These are phyloP conservation scores for Trichosporon ovoides DNA, from an alignment of 1,284 basidiomycete genomes.

Conservation along the genomic window DNA sequence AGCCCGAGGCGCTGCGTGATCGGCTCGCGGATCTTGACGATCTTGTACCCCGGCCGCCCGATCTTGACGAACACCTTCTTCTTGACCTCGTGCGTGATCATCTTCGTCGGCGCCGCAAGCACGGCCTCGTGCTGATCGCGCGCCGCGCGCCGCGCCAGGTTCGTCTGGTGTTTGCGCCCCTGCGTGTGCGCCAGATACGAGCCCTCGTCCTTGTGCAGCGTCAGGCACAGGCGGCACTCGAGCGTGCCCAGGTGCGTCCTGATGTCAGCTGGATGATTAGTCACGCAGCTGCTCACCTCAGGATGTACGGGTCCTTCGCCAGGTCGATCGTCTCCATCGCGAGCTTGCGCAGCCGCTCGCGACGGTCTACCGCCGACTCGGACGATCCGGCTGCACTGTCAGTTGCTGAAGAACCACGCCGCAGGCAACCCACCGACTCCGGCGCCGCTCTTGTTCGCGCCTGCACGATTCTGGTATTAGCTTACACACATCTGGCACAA, in stretches of 20 bases:
- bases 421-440: constrained; percentile 60
- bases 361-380: constrained; percentile 90
- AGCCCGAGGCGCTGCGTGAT: constrained; percentile 62
- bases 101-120: constrained; percentile 70
- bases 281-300: constrained; percentile 51
- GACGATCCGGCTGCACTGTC: constrained; percentile 36
- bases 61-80: constrained; percentile 97
- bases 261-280: not conserved
- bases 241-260: constrained; percentile 92
- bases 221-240: constrained; percentile 96
- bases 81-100: constrained; percentile 57
- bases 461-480: constrained; percentile 72
- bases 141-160: constrained; percentile 91
- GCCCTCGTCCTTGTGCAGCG: constrained; percentile 97
- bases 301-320: constrained; percentile 98
- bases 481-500: not conserved
- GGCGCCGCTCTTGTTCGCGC: constrained; percentile 91
- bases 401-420: not conserved
- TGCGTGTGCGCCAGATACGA: constrained; percentile 99
- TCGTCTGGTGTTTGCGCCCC: constrained; percentile 99
- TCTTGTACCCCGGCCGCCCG: constrained; percentile 65
- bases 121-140: constrained; percentile 90
- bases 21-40: constrained; percentile 53
- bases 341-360: constrained; percentile 90
- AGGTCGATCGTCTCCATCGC: constrained; percentile 94